These are phyloP conservation scores for Phyllosticta citrichinensis DNA, from an alignment of 2,329 filamentous ascomycete species.

Conservation along the genomic window DNA sequence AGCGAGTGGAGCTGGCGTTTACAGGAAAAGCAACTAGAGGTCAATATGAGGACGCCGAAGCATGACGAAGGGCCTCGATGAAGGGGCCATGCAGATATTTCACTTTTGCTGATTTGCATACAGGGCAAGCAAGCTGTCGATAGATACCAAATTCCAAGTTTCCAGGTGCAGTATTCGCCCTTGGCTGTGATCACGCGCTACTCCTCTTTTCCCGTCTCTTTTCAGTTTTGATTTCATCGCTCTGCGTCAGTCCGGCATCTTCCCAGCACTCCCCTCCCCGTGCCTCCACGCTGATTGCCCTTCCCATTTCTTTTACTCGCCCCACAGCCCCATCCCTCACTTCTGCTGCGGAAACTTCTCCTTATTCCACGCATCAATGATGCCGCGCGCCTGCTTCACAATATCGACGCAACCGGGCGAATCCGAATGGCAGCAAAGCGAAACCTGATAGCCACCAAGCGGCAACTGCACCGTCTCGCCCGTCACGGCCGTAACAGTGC, in stretches of 20 bases:
- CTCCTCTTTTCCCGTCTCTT: too few relatives aligned
- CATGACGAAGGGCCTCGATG: neutral
- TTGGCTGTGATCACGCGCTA: neutral
- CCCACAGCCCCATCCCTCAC: too few relatives aligned
- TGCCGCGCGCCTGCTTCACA: conserved; percentile 32
- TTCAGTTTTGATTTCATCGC: too few relatives aligned
- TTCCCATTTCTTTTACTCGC: too few relatives aligned
- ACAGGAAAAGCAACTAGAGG: too few relatives aligned
- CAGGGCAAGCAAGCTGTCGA: neutral
- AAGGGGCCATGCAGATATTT: neutral
- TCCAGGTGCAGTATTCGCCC: neutral
- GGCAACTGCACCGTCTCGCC: conserved; percentile 33
- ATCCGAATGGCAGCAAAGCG: conserved; percentile 36
- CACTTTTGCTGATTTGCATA: neutral
- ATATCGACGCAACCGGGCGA: conserved; percentile 36
- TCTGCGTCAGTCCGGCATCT: too few relatives aligned
- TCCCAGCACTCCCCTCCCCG: too few relatives aligned
- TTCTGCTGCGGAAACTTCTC: conserved; percentile 12
- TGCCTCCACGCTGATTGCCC: too few relatives aligned
- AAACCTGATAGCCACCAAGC: conserved; percentile 32
- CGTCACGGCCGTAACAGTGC: conserved; percentile 31
- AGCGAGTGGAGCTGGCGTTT: too few relatives aligned
- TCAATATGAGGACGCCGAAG: too few relatives aligned
- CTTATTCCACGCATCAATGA: conserved; percentile 32
- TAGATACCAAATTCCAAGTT: neutral